Conservation (phyloP, 2,329 filamentous ascomycete genomes). For the Monilinia aucupariae region DNA sequence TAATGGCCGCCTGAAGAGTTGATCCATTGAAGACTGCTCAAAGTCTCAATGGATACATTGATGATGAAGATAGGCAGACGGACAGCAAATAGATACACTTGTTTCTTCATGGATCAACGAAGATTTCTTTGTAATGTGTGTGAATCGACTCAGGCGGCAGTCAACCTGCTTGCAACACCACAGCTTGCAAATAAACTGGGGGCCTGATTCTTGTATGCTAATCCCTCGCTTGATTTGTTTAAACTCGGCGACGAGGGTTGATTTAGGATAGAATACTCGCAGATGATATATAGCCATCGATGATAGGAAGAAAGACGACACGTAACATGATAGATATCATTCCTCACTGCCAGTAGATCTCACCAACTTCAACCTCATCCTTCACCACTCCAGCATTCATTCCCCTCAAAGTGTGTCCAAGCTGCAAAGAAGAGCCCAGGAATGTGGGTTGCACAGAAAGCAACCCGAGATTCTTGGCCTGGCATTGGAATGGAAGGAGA, state of each 20-base stretch:
- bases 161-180: background rate
- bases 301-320: background rate
- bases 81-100: background rate
- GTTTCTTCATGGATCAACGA: background rate
- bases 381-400: no score
- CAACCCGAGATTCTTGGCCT: background rate
- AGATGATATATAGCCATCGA: no score
- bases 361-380: no score
- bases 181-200: no score
- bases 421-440: background rate
- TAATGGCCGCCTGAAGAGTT: no score
- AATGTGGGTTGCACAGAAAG: background rate
- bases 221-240: background rate
- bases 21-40: no score
- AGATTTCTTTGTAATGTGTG: background rate
- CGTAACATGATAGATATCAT: no score
- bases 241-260: background rate
- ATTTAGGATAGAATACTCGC: background rate
- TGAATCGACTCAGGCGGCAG: no score
- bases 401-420: no score
- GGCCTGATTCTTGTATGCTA: background rate
- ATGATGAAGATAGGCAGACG: no score
- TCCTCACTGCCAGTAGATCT: no score
- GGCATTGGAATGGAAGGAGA: background rate
- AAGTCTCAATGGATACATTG: no score